phyloP scores from a whole-genome alignment of 257 asterid genomes.

The Thymus mandschuricus region DNA sequence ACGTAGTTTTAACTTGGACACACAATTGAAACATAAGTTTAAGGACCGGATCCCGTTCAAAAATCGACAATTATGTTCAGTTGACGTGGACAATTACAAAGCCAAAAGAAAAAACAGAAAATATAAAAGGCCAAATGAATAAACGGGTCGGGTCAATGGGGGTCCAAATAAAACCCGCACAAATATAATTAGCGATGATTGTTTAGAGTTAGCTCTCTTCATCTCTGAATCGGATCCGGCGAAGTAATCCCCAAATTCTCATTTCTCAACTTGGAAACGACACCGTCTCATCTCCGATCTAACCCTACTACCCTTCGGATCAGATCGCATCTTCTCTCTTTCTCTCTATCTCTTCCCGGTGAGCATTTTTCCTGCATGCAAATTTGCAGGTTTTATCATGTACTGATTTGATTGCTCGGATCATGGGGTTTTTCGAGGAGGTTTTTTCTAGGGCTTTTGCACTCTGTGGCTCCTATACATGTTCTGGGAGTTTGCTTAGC shows the following conservation, averaged over 20 bases:
- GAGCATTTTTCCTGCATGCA: constrained; percentile 35
- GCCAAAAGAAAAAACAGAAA: not conserved
- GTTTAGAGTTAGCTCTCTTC: constrained; percentile 20
- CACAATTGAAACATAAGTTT: too few relatives aligned
- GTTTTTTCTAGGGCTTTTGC: constrained; percentile 46
- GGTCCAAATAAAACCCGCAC: constrained; percentile 29
- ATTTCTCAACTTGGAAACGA: constrained; percentile 24
- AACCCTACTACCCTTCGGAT: constrained; percentile 12
- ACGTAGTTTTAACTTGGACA: too few relatives aligned
- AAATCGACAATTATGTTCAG: too few relatives aligned
- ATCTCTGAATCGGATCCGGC: constrained; percentile 41
- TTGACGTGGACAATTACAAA: too few relatives aligned
- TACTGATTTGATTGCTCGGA: constrained; percentile 32
- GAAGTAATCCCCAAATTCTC: constrained; percentile 34
- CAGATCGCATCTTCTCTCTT: constrained; percentile 39
- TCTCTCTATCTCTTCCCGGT: constrained; percentile 18
- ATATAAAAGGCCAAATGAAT: not conserved
- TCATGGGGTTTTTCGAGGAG: constrained; percentile 38
- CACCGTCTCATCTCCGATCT: constrained; percentile 37
- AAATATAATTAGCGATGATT: constrained; percentile 25
- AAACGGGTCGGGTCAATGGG: constrained; percentile 30
- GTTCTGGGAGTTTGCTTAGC: not conserved
- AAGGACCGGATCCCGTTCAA: too few relatives aligned
- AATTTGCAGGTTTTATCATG: constrained; percentile 15
- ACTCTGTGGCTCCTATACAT: not conserved